phyloP scores from a whole-genome alignment of 768 basidiomycete species.

The Hypsizygus marmoreus region DNA sequence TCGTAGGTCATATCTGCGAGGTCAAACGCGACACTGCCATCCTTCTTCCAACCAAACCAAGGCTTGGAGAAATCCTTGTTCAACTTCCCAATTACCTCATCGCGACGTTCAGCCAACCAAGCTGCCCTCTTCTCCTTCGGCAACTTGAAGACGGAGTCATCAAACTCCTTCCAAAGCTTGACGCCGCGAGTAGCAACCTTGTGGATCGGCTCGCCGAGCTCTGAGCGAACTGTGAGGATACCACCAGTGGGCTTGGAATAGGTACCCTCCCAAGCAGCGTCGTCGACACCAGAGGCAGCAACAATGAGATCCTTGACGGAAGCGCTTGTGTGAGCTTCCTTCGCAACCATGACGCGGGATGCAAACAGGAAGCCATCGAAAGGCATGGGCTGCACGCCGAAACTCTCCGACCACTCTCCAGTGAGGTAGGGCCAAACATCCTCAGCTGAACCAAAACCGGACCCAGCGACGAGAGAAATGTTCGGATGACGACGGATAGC shows the following conservation, averaged over 20 bases:
- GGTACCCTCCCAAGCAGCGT: slow-evolving; percentile 91
- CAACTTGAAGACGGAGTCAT: slow-evolving; percentile 92
- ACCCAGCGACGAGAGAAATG: slow-evolving; percentile 89
- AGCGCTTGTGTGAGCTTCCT: slow-evolving; percentile 94
- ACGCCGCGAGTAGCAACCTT: slow-evolving; percentile 97
- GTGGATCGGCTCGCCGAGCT: slow-evolving; percentile 98
- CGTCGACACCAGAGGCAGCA: slow-evolving; percentile 88
- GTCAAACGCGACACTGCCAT: slow-evolving; percentile 79
- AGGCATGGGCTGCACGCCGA: slow-evolving; percentile 92
- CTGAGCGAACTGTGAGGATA: slow-evolving; percentile 94
- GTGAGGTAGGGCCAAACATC: slow-evolving; percentile 97
- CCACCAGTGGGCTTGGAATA: slow-evolving; percentile 94
- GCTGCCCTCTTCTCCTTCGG: slow-evolving; percentile 92
- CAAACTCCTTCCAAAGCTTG: slow-evolving; percentile 99
- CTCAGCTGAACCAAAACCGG: slow-evolving; percentile 93
- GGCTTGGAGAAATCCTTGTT: slow-evolving; percentile 97
- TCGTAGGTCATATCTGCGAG: slow-evolving; percentile 98
- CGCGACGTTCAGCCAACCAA: slow-evolving; percentile 86
- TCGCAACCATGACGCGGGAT: slow-evolving; percentile 97
- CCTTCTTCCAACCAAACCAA: slow-evolving; percentile 98
- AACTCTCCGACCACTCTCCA: slow-evolving; percentile 91
- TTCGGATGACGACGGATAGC: slow-evolving; percentile 88
- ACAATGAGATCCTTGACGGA: slow-evolving; percentile 97
- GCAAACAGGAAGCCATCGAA: slow-evolving; percentile 98
- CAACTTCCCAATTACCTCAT: slow-evolving; percentile 87